Percentiles rank a stretch among this genome's conserved stretches.
Conservation (phyloP, 331 rosid species). For the Quercus phellos region DNA sequence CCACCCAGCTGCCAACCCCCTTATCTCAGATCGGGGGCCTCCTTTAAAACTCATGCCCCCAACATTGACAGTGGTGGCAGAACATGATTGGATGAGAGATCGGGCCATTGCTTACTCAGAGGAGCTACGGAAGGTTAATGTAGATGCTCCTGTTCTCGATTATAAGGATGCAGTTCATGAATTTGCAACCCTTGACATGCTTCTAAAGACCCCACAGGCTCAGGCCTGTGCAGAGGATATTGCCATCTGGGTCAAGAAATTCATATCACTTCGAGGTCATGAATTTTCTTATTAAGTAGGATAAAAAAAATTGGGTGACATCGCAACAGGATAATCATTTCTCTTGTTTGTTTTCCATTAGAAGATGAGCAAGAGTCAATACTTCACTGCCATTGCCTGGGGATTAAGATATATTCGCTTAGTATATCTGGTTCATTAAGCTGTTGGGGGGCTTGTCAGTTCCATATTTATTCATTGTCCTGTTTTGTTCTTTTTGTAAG, state of each 20-base stretch:
- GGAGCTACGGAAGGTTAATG: constrained; percentile 86
- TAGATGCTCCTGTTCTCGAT: constrained; percentile 85
- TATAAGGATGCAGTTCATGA: constrained; percentile 93
- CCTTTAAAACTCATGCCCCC: constrained; percentile 91
- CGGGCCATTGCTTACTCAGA: constrained; percentile 95
- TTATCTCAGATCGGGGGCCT: constrained; percentile 60
- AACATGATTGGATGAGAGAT: constrained; percentile 97
- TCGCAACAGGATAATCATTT: constrained; percentile 6
- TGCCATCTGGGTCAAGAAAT: constrained; percentile 94
- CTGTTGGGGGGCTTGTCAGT: constrained; percentile 16
- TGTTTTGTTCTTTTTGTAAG: constrained; percentile 38
- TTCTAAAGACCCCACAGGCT: constrained; percentile 86
- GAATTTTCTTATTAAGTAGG: constrained; percentile 80
- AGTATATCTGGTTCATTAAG: constrained; percentile 19
- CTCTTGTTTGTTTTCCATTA: constrained; percentile 10
- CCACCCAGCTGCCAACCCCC: constrained; percentile 90
- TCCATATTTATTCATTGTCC: constrained; percentile 21
- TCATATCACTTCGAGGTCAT: constrained; percentile 85
- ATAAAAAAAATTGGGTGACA: constrained; percentile 9
- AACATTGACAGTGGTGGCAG: constrained; percentile 86
- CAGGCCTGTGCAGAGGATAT: constrained; percentile 91
- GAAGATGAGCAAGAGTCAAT: constrained; percentile 24
- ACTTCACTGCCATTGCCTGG: constrained; percentile 18
- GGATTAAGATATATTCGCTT: constrained; percentile 17
- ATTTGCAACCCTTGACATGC: constrained; percentile 87